Base-by-base conservation (phyloP, 2,329 filamentous ascomycete genomes). In the Cladophialophora bantiana region DNA sequence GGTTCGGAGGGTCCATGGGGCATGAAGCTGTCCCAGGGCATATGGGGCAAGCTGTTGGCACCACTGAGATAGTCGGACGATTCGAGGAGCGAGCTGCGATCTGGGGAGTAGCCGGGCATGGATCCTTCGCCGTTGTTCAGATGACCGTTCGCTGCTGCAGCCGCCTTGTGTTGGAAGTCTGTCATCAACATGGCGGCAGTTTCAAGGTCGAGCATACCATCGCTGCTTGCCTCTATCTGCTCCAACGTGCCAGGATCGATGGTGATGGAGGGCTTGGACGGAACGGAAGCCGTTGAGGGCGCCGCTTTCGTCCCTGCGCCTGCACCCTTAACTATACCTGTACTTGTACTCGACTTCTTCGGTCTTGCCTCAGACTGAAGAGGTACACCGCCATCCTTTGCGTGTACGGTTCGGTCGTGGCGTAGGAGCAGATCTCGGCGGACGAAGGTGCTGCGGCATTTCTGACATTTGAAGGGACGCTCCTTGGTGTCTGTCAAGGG, bases 151-250 rank as follows among this genome's bases (percentile, higher is more conserved):
- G 79, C 78, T 76, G 85, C 84, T 66, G 87, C 89, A 81, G 94
- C 94, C 75, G 89, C 94, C 84, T 97, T 97, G 84, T 97, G 93
- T 82, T 97, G 94, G 77, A 98, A 90, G 82, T 98, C 94, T 77
- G 94, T 95, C 83, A 99, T 96, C 79, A 99, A 88, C 93, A 98
- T 97, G 73, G 95, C 95, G 73, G 95, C 95, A 74, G 94, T 93
- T 85, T 99, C 94, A 76, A 97, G 91, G 78, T 97, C 95, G 77
- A 97, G 94, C 81, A 94, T 90, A 78, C 90, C 90, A 79, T 97
- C 94, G 78, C 89, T 92, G 81, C 89, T 92, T 75, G 90, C 91
- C 80, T 97, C 93, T 76, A 98, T 93, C 80, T 97, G 93, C 81
- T 97, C 94, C 74, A 97, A 83, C 64, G 92, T 90, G 55, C 92